Conservation (phyloP, 305 asterid genomes). For the Fraxinus baroniana region DNA sequence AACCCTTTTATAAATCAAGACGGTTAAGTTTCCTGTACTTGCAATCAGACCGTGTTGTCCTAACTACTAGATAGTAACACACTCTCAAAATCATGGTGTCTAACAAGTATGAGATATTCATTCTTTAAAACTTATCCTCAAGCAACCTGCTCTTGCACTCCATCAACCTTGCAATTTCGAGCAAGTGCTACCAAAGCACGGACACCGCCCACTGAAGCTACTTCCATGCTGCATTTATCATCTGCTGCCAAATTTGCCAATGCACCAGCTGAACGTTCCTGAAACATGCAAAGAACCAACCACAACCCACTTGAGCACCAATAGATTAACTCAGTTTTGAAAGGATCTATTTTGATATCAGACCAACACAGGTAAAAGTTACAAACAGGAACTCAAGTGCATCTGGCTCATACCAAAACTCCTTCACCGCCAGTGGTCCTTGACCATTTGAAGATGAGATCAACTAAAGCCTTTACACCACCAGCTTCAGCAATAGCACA, state of each 20-base stretch:
- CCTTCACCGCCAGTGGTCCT: slow-evolving; percentile 64
- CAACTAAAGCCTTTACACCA: slow-evolving; percentile 87
- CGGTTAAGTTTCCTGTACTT: not conserved
- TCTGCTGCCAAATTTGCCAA: slow-evolving; percentile 94
- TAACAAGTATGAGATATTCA: not conserved
- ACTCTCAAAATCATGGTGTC: slow-evolving; percentile 6
- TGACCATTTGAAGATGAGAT: slow-evolving; percentile 85
- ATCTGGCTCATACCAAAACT: slow-evolving; percentile 62
- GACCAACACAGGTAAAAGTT: slow-evolving; percentile 12
- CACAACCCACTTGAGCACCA: slow-evolving; percentile 22
- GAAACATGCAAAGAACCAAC: slow-evolving; percentile 25
- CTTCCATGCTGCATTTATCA: slow-evolving; percentile 83
- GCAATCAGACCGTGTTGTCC: not conserved
- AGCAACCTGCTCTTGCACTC: slow-evolving; percentile 92
- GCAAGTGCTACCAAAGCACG: slow-evolving; percentile 76
- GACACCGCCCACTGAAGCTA: slow-evolving; percentile 73
- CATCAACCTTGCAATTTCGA: slow-evolving; percentile 71
- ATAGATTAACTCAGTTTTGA: slow-evolving; percentile 8
- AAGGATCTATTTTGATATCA: slow-evolving; percentile 3
- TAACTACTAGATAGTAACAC: slow-evolving; percentile 8
- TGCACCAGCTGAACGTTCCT: slow-evolving; percentile 97
- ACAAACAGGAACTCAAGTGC: not conserved
- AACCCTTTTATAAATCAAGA: not conserved
- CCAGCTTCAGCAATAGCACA: slow-evolving; percentile 86
- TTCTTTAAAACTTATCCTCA: slow-evolving; percentile 14